Conservation (phyloP, 495 filamentous ascomycete species). For the Saxophila tyrrhenica region DNA sequence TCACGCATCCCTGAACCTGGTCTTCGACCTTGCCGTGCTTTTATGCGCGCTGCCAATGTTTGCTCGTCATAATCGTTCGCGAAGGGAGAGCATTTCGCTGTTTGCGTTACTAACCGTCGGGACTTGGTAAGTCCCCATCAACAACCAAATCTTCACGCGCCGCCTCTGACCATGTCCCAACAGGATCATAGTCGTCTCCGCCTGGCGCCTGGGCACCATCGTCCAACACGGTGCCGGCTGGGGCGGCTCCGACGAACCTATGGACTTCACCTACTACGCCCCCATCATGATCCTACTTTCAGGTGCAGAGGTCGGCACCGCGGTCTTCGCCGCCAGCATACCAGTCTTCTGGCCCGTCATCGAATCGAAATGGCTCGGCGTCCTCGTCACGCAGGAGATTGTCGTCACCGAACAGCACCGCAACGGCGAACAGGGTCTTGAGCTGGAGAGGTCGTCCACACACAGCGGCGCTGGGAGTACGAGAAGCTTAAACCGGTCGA, state of each 20-base stretch:
- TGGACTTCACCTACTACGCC: slow-evolving; percentile 17
- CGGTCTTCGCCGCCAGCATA: slow-evolving; percentile 13
- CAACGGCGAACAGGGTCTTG: neutral
- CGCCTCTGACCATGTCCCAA: neutral
- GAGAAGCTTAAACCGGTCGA: neutral
- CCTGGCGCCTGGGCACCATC: neutral
- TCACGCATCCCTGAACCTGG: slow-evolving; percentile 9
- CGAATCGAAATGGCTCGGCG: neutral
- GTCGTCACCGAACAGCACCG: slow-evolving; percentile 9
- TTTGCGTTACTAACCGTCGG: neutral
- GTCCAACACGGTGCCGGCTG: neutral
- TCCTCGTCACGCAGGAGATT: slow-evolving; percentile 17
- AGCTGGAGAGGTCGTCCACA: neutral
- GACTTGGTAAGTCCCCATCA: neutral
- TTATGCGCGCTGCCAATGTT: slow-evolving; percentile 2
- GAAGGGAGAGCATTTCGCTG: neutral
- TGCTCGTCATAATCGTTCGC: neutral
- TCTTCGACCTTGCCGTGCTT: slow-evolving; percentile 11
- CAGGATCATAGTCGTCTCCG: neutral
- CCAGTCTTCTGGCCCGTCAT: slow-evolving; percentile 19
- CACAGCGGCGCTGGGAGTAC: neutral
- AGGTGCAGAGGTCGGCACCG: slow-evolving; percentile 15
- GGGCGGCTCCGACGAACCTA: neutral
- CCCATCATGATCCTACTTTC: slow-evolving; percentile 6
- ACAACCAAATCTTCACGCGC: neutral